phyloP scores from a whole-genome alignment of 371 early-diverging fungal species.

The Parasitella parasitica region DNA sequence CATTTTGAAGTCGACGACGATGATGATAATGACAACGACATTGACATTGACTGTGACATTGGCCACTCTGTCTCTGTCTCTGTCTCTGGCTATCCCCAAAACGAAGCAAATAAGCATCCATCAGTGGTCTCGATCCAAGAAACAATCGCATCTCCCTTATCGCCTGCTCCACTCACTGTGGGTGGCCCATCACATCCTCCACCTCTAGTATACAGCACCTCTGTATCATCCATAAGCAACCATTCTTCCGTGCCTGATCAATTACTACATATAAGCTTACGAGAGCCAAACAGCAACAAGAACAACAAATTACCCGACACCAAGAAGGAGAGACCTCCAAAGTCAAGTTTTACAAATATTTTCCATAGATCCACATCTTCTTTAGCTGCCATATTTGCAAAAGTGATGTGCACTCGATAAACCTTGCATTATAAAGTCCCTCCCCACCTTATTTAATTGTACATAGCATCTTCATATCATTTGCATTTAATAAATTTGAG shows the following conservation, averaged over 20 bases:
- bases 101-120: neutral
- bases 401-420: conserved; percentile 15
- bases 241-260: neutral
- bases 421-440: too few species aligned
- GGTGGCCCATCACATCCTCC: neutral
- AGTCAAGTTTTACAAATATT: neutral
- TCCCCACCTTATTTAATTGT: too few species aligned
- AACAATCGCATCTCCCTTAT: neutral
- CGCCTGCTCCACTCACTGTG: neutral
- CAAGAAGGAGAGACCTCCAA: neutral
- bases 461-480: neutral
- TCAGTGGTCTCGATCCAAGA: neutral
- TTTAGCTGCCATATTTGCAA: conserved; percentile 15
- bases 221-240: neutral
- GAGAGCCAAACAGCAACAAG: too few species aligned
- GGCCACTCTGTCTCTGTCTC: neutral
- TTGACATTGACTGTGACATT: neutral
- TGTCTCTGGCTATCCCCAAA: conserved; percentile 1
- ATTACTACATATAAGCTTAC: neutral
- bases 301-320: conserved; percentile 2
- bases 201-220: neutral
- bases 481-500: neutral
- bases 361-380: conserved; percentile 14
- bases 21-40: neutral
- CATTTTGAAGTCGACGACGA: neutral